Evolutionary conservation across 768 basidiomycete species (phyloP), one percentile per base, ranked within the genome.

Genomic region (Hypsizygus marmoreus): DNA sequence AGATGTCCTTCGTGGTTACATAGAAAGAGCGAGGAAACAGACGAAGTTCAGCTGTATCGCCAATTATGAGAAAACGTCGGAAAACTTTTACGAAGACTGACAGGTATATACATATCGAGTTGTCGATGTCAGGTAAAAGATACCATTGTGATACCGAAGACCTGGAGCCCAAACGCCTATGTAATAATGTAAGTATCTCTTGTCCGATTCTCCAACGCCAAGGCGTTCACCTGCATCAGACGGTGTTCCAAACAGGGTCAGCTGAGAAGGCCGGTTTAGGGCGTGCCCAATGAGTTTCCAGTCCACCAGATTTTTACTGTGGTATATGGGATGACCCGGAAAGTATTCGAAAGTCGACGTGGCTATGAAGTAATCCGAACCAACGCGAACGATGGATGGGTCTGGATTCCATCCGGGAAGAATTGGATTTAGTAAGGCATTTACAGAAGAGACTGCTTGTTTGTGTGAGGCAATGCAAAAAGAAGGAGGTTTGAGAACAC

Each of bases 341-440:
- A 62, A 73, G 42, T 68, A 68, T 45, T 71, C 70, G 20, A 73
- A 73, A 4, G 66, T 64, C 2, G 69, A 71, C 1, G 69, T 72
- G 4, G 64, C 59, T 36, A 70, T 62, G 52, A 71, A 73, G 43
- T 71, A 73, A 52, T 71, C 67, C 1, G 59, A 40, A 10, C 66
- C 68, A 33, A 71, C 70, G 41, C 68, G 66, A n/a, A 72, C 25
- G 20, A 71, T 66, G 20, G 59, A 63, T 3, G 71, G 71, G 51
- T 72, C 71, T 10, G 71, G 68, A 40, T 71, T 72, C 68, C 68
- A 73, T 24, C 71, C 71, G 6, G 68, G 66, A 2, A 72, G 53
- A 11, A 72, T 69, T 6, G 71, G 71, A 36, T 71, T 70, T 11
- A 65, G 51, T 7, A 57, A 36, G 13, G 40, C 53, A 45, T 47